phyloP scores from a whole-genome alignment of 305 asterid species.

The Fraxinus sp. region DNA sequence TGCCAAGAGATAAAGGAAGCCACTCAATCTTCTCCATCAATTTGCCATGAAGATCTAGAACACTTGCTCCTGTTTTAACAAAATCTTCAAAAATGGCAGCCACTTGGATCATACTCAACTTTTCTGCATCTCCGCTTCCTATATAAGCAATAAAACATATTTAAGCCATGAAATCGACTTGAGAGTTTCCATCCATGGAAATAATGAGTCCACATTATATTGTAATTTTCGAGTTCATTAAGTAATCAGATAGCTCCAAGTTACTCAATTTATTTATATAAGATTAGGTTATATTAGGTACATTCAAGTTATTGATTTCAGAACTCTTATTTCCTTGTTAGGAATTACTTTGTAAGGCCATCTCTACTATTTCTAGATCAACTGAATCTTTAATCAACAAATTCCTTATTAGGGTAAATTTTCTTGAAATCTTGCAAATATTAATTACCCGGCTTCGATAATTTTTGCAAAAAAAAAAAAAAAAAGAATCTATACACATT shows the following conservation, averaged over 20 bases:
- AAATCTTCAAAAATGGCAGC: constrained; percentile 59
- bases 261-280: no score
- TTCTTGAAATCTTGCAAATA: neutral
- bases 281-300: neutral
- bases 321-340: neutral
- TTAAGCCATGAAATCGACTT: constrained; percentile 8
- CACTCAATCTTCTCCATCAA: constrained; percentile 78
- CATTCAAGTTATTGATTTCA: neutral
- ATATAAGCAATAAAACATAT: constrained; percentile 23
- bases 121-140: constrained; percentile 42
- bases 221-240: neutral
- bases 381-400: neutral
- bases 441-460: neutral
- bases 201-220: neutral
- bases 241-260: neutral
- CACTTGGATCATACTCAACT: constrained; percentile 55
- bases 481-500: neutral
- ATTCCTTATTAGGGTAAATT: neutral
- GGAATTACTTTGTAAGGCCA: neutral
- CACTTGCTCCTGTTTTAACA: constrained; percentile 41
- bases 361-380: neutral
- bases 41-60: constrained; percentile 64
- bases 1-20: constrained; percentile 80
- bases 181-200: neutral
- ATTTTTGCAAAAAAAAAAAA: neutral